Conservation (phyloP, 169 alveolate genomes). For the Eimeria tenella region DNA sequence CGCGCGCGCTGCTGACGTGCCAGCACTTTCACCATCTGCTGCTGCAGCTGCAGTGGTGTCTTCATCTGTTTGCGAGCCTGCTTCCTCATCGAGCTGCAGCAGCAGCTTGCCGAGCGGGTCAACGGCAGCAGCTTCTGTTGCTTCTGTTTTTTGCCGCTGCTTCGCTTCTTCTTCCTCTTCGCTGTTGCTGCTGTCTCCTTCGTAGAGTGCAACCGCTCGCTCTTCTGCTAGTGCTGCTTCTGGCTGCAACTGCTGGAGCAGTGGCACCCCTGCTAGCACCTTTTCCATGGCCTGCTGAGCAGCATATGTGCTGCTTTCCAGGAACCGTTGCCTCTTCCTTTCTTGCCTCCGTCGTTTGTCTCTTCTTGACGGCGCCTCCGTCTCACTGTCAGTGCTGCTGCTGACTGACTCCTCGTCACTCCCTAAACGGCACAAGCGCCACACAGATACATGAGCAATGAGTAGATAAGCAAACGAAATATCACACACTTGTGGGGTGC, state of each 20-base stretch:
- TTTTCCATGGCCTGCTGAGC: neutral
- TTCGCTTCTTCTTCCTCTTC: neutral
- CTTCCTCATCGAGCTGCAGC: neutral
- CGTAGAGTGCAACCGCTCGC: neutral
- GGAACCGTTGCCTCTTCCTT: constrained; percentile 45
- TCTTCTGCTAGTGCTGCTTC: neutral
- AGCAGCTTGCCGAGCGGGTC: neutral
- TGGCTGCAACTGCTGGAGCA: neutral
- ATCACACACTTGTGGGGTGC: neutral
- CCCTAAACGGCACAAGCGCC: neutral
- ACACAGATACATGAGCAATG: too few species aligned
- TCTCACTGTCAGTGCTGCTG: constrained; percentile 79
- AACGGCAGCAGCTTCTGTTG: neutral
- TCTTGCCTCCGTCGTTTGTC: constrained; percentile 21
- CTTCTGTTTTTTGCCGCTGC: too few species aligned
- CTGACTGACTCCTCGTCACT: constrained; percentile 21
- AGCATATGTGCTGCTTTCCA: neutral
- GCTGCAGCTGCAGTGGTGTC: neutral
- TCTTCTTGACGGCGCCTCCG: constrained; percentile 82
- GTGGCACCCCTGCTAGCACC: neutral
- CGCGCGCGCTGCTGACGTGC: constrained; percentile 22
- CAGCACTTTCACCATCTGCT: neutral
- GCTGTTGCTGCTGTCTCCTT: neutral
- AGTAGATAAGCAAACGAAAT: too few species aligned
- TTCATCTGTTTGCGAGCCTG: neutral